A percentile compares a stretch with the other conserved stretches of the same genome.
Evolutionary conservation across 495 filamentous ascomycete species (phyloP).

Genomic region (Chaetomium tenue): DNA sequence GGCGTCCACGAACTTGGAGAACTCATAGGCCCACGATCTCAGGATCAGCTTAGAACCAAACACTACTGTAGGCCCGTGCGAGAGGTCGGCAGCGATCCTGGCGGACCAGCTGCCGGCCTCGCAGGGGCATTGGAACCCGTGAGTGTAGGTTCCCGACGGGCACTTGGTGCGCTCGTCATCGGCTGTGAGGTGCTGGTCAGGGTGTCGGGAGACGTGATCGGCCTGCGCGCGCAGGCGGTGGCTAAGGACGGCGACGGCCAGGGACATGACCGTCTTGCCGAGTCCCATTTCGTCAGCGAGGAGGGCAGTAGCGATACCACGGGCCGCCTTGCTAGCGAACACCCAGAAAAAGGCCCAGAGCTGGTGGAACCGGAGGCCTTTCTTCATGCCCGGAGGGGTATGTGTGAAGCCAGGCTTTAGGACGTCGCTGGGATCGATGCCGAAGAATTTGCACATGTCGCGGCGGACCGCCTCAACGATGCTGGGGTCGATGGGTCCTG

Average conservation of each 20-base stretch:
- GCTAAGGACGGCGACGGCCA: conserved; percentile 15
- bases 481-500: conserved; percentile 15
- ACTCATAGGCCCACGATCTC: conserved; percentile 8
- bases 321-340: conserved; percentile 9
- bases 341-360: conserved; percentile 12
- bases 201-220: conserved; percentile 13
- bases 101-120: conserved; percentile 9
- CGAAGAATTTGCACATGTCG: conserved; percentile 13
- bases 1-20: conserved; percentile 7
- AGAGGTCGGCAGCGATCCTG: conserved; percentile 13
- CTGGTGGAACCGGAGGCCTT: conserved; percentile 11
- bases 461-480: conserved; percentile 8
- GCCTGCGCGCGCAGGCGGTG: conserved; percentile 12
- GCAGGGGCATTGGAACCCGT: conserved; percentile 14
- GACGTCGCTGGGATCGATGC: conserved; percentile 15
- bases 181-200: conserved; percentile 7
- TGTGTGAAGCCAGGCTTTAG: conserved; percentile 11
- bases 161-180: conserved; percentile 11
- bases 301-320: conserved; percentile 13
- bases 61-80: conserved; percentile 11
- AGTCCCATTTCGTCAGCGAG: conserved; percentile 14
- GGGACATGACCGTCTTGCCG: conserved; percentile 14
- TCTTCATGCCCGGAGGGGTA: conserved; percentile 7
- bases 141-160: conserved; percentile 11
- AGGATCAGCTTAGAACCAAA: neutral